phyloP scores from a whole-genome alignment of 345 rosid species.

The Salix udensis region DNA sequence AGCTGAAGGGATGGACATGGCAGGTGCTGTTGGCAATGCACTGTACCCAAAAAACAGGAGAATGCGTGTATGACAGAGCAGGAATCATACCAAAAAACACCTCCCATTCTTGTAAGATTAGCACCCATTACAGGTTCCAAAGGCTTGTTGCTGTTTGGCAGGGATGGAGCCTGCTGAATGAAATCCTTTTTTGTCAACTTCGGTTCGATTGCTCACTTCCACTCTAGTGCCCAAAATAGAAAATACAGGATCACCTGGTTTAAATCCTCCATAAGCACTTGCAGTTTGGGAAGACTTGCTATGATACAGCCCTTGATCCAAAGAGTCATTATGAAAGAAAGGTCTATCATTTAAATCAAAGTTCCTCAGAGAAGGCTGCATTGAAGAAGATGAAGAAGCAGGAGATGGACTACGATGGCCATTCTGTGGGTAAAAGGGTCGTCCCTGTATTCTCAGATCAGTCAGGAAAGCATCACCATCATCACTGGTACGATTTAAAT shows the following conservation, averaged over 20 bases:
- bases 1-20: slow-evolving; percentile 50
- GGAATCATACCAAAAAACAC: slow-evolving; percentile 54
- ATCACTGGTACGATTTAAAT: slow-evolving; percentile 67
- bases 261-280: slow-evolving; percentile 40
- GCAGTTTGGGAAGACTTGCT: slow-evolving; percentile 35
- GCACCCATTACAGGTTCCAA: slow-evolving; percentile 41
- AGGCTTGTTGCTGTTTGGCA: slow-evolving; percentile 63
- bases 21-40: slow-evolving; percentile 46
- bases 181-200: slow-evolving; percentile 51
- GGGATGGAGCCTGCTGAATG: slow-evolving; percentile 39
- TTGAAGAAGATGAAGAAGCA: slow-evolving; percentile 68
- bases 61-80: slow-evolving; percentile 46
- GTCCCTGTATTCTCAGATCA: slow-evolving; percentile 50
- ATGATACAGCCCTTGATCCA: slow-evolving; percentile 43
- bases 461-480: slow-evolving; percentile 54
- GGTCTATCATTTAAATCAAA: slow-evolving; percentile 93
- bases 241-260: slow-evolving; percentile 52
- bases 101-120: slow-evolving; percentile 48
- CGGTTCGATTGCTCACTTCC: slow-evolving; percentile 27
- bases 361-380: slow-evolving; percentile 61
- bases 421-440: slow-evolving; percentile 42
- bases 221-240: slow-evolving; percentile 75
- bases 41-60: slow-evolving; percentile 62
- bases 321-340: slow-evolving; percentile 38
- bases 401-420: slow-evolving; percentile 71